Base-by-base conservation (phyloP, 805 yeast genomes). In the Teunomyces cretensis region DNA sequence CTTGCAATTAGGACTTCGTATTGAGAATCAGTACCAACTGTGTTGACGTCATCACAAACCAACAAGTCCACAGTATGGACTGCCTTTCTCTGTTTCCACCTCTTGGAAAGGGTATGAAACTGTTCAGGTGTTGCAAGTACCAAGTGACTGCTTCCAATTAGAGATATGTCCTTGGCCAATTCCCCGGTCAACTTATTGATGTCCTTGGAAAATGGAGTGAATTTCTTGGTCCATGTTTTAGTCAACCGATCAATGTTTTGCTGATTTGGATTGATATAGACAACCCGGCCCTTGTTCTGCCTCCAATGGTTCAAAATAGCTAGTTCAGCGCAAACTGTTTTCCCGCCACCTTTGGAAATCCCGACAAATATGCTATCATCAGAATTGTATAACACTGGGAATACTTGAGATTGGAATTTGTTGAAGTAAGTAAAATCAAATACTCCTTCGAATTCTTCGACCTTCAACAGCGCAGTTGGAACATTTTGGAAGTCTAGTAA, bases 11-110 rank as follows among this genome's bases (percentile, higher is more conserved):
- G 64, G 6, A 74, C 70, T 61, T 94, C 99, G 58, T 90, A 90
- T 1, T 67, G 59, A 0, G 96, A 96, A 12, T 57, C 59, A 4
- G 51, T 39, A 1, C 90, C 88, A 14, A 91, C 61, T 27, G 64
- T 55, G 53, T 92, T 96, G 13, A 79, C 65, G 56, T 88, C 89
- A 61, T 88, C 96, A 31, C 80, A 81, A 41, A 94, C 76, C 2
- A 89, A 56, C 27, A 88, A 60, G 38, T 81, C 89, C 26, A 92
- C 78, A 0, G 78, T 60, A 48, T 84, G 88, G 4, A 92, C 70
- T 2, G 81, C 81, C 51, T 79, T 81, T 45, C 95, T 74, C 51
- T 83, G 86, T 53, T 83, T 83, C 98, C 98, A 91, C 39, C 90
- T 74, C 49, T 92, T 78, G 0, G 96, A 79, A 0, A 90, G 55